These are phyloP conservation scores for Colletotrichum filicis DNA, from an alignment of 2,329 filamentous ascomycete genomes.

Conservation along the genomic window DNA sequence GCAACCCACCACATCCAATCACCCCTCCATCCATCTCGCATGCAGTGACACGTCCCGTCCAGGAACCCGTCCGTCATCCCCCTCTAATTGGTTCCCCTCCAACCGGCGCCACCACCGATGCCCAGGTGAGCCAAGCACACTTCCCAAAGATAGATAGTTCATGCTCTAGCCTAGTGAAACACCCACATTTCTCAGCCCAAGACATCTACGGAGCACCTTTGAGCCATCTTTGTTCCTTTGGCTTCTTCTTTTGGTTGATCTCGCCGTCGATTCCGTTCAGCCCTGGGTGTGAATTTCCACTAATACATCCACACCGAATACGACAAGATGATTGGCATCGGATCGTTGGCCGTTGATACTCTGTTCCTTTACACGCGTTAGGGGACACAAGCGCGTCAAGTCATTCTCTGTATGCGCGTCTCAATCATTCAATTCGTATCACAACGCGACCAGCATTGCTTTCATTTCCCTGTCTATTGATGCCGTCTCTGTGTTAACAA, in stretches of 20 bases:
- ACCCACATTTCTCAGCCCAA: not conserved
- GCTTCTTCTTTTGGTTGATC: not conserved
- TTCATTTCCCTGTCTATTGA: slow-evolving; percentile 22
- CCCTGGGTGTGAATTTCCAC: too few species aligned
- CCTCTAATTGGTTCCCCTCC: slow-evolving; percentile 1
- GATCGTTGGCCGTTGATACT: too few species aligned
- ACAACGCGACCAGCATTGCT: not conserved
- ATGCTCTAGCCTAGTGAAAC: slow-evolving; percentile 14
- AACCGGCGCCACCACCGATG: slow-evolving; percentile 2
- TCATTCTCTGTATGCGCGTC: too few species aligned
- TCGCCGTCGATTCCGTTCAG: too few species aligned
- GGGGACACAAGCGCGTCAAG: too few species aligned
- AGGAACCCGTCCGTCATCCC: slow-evolving; percentile 20
- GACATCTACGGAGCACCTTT: too few species aligned
- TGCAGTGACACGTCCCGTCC: not conserved
- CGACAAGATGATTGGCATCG: too few species aligned
- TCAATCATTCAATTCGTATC: not conserved
- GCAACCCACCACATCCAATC: not conserved
- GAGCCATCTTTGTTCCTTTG: not conserved
- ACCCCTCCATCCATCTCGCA: not conserved
- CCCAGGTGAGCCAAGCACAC: not conserved
- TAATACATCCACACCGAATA: too few species aligned
- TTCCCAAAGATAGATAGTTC: not conserved
- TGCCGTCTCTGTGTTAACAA: slow-evolving; percentile 1
- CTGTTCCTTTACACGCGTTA: too few species aligned